Base-by-base conservation (phyloP, 1,284 basidiomycete species). In the Neotropicomus parvogracilis region DNA sequence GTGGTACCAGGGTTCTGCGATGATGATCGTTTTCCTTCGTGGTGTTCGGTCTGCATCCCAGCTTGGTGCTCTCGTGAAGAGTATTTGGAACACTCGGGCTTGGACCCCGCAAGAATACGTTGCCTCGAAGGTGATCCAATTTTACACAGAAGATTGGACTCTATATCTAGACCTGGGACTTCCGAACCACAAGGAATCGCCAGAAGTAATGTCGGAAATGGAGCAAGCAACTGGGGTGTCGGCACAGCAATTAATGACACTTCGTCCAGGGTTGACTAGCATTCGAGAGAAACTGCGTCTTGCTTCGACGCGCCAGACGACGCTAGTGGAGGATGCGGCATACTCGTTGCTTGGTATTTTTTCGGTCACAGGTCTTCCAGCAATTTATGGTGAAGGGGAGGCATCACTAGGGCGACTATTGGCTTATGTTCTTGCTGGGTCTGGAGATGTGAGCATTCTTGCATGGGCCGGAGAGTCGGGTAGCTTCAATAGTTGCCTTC, bases 401-500 rank as follows among this genome's bases (percentile, higher is more conserved):
- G 29, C 19, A 13, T 26, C 49, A 8, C 24, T 50, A 0, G 37
- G 34, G 34, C 21, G 48, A 36, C 24, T 50, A 1, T 14, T 42
- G 45, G 34, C 43, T 3, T 26, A 29, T 5, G 3, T 40, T 0
- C 43, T 44, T 14, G 17, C 27, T 10, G 24, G 20, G 20, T 44
- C 43, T 1, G 43, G 43, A 31, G 43, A 44, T 17, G 4, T 35
- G 0, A 44, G 43, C 27, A 40, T 44, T 32, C 50, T 52, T 17
- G 49, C 50, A 1, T 52, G 50, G 52, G 41, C 33, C 1, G 53
- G 53, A 10, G 12, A 10, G 4, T 44, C 44, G 10, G 49, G 44
- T 1, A n/a, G 12, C 0, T 46, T 38, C 17, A 55, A 54, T 1
- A 56, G 49, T 12, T 55, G 53, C 11, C 29, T 56, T 6, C 53